A percentile compares a stretch with the other conserved stretches of the same genome.
These are phyloP conservation scores for Draba incana DNA, from an alignment of 345 rosid species.

Conservation along the genomic window DNA sequence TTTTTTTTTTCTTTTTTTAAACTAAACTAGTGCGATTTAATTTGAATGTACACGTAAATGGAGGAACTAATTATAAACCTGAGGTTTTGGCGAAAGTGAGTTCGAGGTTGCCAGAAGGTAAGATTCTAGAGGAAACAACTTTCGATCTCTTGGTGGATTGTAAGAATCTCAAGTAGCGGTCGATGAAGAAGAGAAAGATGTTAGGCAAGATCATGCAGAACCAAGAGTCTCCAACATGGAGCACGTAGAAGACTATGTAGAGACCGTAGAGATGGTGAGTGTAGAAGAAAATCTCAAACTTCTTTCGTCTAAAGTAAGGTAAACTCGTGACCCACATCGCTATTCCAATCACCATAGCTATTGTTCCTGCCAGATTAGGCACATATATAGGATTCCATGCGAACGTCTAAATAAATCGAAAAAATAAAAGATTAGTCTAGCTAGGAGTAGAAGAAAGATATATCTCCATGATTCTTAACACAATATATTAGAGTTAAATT, in stretches of 20 bases:
- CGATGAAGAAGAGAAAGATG: slow-evolving; percentile 65
- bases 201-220: slow-evolving; percentile 61
- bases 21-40: neutral
- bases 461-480: too few species aligned
- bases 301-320: slow-evolving; percentile 48
- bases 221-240: slow-evolving; percentile 66
- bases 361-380: slow-evolving; percentile 60
- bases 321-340: slow-evolving; percentile 67
- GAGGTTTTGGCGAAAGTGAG: slow-evolving; percentile 60
- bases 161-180: slow-evolving; percentile 65
- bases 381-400: slow-evolving; percentile 58
- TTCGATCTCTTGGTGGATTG: slow-evolving; percentile 54
- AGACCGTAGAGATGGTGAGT: slow-evolving; percentile 54
- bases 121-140: slow-evolving; percentile 53
- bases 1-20: too few species aligned
- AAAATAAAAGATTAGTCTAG: neutral
- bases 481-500: too few species aligned
- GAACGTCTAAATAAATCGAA: slow-evolving; percentile 43
- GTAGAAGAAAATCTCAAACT: slow-evolving; percentile 65
- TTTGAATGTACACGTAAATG: slow-evolving; percentile 5
- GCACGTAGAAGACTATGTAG: slow-evolving; percentile 55
- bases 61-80: slow-evolving; percentile 36
- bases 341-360: slow-evolving; percentile 54
- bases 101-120: slow-evolving; percentile 55
- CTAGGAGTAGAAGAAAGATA: neutral